These are phyloP conservation scores for Aspergillus quadrilineatus DNA, from an alignment of 2,329 filamentous ascomycete species.

Conservation along the genomic window DNA sequence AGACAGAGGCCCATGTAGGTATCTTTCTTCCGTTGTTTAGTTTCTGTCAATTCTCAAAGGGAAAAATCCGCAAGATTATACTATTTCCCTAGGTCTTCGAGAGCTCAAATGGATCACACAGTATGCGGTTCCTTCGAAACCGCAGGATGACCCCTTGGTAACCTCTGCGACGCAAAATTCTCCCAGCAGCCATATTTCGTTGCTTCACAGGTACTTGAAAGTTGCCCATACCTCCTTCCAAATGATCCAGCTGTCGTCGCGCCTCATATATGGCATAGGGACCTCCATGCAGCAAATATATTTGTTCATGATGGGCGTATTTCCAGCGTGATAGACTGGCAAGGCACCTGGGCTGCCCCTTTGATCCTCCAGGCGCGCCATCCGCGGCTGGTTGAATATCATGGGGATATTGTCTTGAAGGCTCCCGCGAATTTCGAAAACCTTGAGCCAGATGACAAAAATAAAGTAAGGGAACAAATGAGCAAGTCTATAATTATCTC, in stretches of 20 bases:
- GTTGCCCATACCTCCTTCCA: conserved; percentile 33
- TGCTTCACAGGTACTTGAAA: conserved; percentile 36
- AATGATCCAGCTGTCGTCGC: conserved; percentile 21
- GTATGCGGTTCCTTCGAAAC: conserved; percentile 26
- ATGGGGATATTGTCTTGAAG: conserved; percentile 26
- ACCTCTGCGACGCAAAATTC: conserved; percentile 27
- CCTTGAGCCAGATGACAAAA: conserved; percentile 18
- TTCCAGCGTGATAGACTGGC: conserved; percentile 46
- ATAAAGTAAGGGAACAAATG: conserved; percentile 19
- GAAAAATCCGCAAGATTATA: conserved; percentile 34
- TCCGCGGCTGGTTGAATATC: conserved; percentile 26
- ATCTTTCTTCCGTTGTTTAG: background rate
- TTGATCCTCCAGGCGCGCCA: conserved; percentile 26
- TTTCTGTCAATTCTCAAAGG: conserved; percentile 23
- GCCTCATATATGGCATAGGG: conserved; percentile 42
- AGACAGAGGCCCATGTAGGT: conserved; percentile 43
- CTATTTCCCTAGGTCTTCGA: conserved; percentile 30
- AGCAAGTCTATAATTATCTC: conserved; percentile 24
- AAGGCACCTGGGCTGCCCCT: conserved; percentile 33
- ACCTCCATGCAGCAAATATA: conserved; percentile 41
- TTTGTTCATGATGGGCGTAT: conserved; percentile 39
- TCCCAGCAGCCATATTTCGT: conserved; percentile 31
- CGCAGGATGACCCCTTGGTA: conserved; percentile 23
- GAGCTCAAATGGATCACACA: conserved; percentile 37
- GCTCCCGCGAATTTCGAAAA: conserved; percentile 25